Evolutionary conservation across 768 basidiomycete species (phyloP), one percentile per base, ranked within the genome.

Genomic region (Agaricus subrufescens): DNA sequence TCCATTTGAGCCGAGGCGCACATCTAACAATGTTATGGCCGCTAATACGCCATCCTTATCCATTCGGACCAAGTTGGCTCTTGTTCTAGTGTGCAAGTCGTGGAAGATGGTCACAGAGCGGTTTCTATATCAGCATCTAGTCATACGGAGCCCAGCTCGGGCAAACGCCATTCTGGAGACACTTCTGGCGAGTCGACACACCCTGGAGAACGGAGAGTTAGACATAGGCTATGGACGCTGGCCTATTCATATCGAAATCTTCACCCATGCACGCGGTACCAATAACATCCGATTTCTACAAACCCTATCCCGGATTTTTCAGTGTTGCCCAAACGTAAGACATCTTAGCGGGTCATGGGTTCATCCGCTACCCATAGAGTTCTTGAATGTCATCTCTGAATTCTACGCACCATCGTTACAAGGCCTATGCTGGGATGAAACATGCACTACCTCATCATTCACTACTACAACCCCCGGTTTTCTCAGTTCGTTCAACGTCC

Each of bases 271-370:
- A 15, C 75, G 79, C 38, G 73, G 76, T 27, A 63, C 71, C 46
- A 66, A 66, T 14, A 63, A 69, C 42, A 59, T 74, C 14, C 65
- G 60, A 3, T 82, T 72, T 62, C 69, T 81, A 46, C 68, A 74
- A 49, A 71, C 65, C 4, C 42, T 80, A 39, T 80, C 75, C 66
- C 67, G 67, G 55, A 76, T 79, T 56, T 66, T 81, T 53, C 74
- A 70, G 34, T 66, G 64, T 25, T 82, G 78, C 61, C 75, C 76
- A 31, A 74, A 76, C 46, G 62, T 80, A 30, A 74, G 71, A 42
- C 72, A 72, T 42, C 67, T 82, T 54, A 77, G 71, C 59, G 78
- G 77, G 42, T 69, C 68, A n/a, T 83, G 80, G 80, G 68, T 65
- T 37, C 69, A 72, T 54, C 58, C 65, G 15, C 64, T 81, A 25